phyloP scores from a whole-genome alignment of 805 yeast genomes.

The Yamadazyma phyllophila region DNA sequence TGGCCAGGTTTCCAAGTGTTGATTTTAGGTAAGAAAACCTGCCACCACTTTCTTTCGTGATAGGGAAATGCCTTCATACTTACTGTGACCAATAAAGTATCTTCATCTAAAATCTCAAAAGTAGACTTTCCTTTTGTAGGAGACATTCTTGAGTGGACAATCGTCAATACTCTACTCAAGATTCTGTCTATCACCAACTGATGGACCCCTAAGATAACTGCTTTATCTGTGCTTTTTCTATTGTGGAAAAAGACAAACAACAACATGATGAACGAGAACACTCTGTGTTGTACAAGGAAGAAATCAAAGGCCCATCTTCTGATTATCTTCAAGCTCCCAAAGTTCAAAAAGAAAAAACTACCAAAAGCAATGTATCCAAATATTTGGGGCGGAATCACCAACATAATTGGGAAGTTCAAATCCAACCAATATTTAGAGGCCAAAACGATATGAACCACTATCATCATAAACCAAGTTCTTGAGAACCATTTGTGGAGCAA shows the following conservation, averaged over 20 bases:
- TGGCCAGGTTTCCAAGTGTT: slow-evolving; percentile 50
- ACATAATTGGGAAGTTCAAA: slow-evolving; percentile 36
- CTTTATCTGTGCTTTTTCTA: slow-evolving; percentile 26
- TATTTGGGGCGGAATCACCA: slow-evolving; percentile 48
- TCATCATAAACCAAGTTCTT: slow-evolving; percentile 34
- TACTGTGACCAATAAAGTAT: slow-evolving; percentile 38
- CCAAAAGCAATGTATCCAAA: slow-evolving; percentile 48
- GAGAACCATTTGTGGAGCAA: slow-evolving; percentile 47
- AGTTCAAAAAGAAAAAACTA: slow-evolving; percentile 33
- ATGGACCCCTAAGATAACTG: slow-evolving; percentile 42
- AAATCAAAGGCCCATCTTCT: slow-evolving; percentile 42
- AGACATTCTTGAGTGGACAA: slow-evolving; percentile 31
- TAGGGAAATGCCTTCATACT: slow-evolving; percentile 25
- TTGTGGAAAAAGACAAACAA: slow-evolving; percentile 43
- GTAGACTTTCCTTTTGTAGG: slow-evolving; percentile 40
- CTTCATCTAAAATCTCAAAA: slow-evolving; percentile 40
- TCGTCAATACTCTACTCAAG: slow-evolving; percentile 23
- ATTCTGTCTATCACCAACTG: slow-evolving; percentile 42
- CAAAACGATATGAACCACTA: slow-evolving; percentile 35
- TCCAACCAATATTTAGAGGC: slow-evolving; percentile 40
- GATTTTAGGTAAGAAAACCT: slow-evolving; percentile 30
- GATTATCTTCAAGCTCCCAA: slow-evolving; percentile 34
- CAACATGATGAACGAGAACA: slow-evolving; percentile 41
- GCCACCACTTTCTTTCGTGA: slow-evolving; percentile 25
- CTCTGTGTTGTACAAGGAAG: slow-evolving; percentile 43